Percentiles rank a stretch among this genome's conserved stretches.
phyloP scores from a whole-genome alignment of 352 stramenopile genomes.

The Globisporangium abappressorium region DNA sequence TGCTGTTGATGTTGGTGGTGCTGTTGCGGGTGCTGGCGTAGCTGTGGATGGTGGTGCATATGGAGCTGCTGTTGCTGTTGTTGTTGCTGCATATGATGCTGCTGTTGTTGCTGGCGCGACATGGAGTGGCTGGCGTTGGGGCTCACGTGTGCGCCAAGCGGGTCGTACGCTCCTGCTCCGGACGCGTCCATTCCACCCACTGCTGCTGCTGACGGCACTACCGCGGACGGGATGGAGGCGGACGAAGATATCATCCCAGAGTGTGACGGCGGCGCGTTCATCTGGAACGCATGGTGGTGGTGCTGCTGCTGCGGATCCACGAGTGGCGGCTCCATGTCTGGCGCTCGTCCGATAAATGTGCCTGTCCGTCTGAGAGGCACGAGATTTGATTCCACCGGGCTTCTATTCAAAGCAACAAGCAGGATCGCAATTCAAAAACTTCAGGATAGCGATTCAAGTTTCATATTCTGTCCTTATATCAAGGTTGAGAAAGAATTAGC shows the following conservation, averaged over 20 bases:
- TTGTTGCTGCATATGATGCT: slow-evolving; percentile 1
- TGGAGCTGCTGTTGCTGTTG: neutral
- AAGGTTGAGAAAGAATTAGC: no score
- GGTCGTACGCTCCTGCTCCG: slow-evolving; percentile 8
- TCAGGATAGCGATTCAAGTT: neutral
- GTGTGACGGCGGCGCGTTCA: neutral
- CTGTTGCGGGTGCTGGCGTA: slow-evolving; percentile 17
- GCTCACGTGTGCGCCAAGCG: slow-evolving; percentile 2
- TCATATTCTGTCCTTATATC: neutral
- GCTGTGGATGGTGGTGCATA: neutral
- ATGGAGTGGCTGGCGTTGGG: slow-evolving; percentile 1
- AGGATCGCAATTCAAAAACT: neutral
- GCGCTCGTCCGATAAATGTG: neutral
- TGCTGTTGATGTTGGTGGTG: slow-evolving; percentile 16
- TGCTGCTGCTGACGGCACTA: neutral
- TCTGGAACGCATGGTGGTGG: slow-evolving; percentile 12
- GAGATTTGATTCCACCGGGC: slow-evolving; percentile 1
- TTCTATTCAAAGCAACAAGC: neutral
- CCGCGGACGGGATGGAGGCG: neutral
- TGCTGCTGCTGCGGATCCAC: slow-evolving; percentile 16
- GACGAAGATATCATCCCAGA: neutral
- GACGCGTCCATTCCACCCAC: slow-evolving; percentile 1
- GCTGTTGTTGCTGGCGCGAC: slow-evolving; percentile 24
- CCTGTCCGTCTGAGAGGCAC: neutral
- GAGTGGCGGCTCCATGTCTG: slow-evolving; percentile 13